Percentiles rank a stretch among this genome's conserved stretches.
Evolutionary conservation across 352 stramenopile genomes (phyloP).

Genomic region (Plasmopara muralis): DNA sequence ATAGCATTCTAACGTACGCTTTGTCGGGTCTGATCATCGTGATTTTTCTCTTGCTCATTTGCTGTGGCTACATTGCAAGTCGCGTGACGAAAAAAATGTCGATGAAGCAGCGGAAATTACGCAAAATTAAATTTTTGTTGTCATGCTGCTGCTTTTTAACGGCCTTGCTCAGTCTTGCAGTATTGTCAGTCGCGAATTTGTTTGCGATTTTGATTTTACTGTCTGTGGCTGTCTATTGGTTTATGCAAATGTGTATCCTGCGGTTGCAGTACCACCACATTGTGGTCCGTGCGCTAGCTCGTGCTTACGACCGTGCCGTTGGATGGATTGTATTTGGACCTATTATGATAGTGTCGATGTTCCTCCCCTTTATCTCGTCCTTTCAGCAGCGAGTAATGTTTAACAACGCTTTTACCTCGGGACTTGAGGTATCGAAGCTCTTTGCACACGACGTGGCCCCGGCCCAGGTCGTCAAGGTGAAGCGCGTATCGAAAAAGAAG

Average conservation of each 20-base stretch:
- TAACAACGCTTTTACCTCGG: constrained; percentile 86
- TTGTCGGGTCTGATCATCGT: constrained; percentile 58
- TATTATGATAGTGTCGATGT: constrained; percentile 87
- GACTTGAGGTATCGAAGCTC: constrained; percentile 84
- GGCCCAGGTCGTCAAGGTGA: constrained; percentile 78
- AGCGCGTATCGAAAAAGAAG: constrained; percentile 86
- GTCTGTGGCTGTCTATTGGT: constrained; percentile 77
- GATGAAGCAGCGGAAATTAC: constrained; percentile 86
- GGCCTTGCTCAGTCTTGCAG: constrained; percentile 59
- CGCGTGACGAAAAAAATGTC: constrained; percentile 87
- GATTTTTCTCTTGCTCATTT: constrained; percentile 66
- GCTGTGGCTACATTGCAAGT: constrained; percentile 78
- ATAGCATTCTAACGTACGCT: constrained; percentile 57
- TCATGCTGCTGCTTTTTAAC: constrained; percentile 61
- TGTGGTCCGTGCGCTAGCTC: constrained; percentile 66
- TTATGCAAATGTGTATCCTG: constrained; percentile 76
- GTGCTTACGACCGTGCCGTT: constrained; percentile 66
- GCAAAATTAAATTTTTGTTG: constrained; percentile 85
- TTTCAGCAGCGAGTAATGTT: constrained; percentile 90
- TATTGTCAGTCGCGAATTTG: constrained; percentile 65
- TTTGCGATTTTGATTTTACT: constrained; percentile 68
- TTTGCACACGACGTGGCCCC: constrained; percentile 81
- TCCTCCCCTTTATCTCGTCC: constrained; percentile 80
- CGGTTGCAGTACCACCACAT: constrained; percentile 83
- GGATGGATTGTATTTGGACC: constrained; percentile 86